Base-by-base conservation (phyloP, 148 eudicot genomes). In the Simmondsia chinensis region DNA sequence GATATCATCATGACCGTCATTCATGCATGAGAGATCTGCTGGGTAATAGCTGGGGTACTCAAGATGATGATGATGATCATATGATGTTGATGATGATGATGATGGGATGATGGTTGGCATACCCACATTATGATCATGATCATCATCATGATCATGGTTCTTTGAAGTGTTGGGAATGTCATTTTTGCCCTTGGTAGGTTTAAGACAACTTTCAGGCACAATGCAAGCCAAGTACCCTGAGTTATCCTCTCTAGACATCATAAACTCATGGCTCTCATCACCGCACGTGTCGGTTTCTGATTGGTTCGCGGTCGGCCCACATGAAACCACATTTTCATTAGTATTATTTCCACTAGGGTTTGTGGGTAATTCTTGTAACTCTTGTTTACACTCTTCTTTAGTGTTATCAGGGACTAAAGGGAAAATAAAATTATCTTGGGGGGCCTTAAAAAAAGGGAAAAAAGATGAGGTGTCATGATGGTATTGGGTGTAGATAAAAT, bases 171-270 rank as follows among this genome's bases (percentile, higher is more conserved):
- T 42, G 19, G n/a, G 15, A 47, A 39, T 19, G 25, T 17, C 45
- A 20, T 30, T 18, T 28, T 6, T 8, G 35, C 38, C 10, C 0
- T 22, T 29, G 18, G 44, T 15, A 22, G 79, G 76, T 36, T 74
- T 80, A 39, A 87, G 62, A 64, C 71, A 87, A 40, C 65, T 77
- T 26, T 83, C 82, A 13, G 96, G 96, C 2, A 87, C 96, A 54
- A 87, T 83, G 77, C 86, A 72, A 18, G 59, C 89, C 59, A 87
- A 57, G 40, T 83, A 87, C 17, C 96, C 96, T 0, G 96, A 87
- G 52, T 77, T 87, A 17, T 60, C 52, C 13, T 59, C 63, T 48
- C 33, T 39, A 22, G 62, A 50, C 48, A 70, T 60, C 22, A 55
- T 57, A 28, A 69, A 69, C 15, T 45, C 56, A 52, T 44, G 32